Conservation (phyloP, 1,139 yeast genomes). For the Lodderomyces elongisporus region DNA sequence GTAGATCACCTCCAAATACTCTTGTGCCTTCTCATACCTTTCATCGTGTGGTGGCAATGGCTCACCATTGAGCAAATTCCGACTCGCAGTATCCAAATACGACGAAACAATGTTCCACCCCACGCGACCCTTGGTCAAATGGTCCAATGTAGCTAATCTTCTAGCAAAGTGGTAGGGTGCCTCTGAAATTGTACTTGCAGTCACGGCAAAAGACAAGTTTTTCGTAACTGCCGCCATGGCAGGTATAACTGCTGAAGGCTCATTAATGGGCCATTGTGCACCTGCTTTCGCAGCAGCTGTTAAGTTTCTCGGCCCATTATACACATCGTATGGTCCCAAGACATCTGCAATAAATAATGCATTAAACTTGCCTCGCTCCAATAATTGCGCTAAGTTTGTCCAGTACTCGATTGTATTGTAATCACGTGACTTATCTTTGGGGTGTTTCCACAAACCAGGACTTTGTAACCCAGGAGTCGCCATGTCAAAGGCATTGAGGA, state of each 20-base stretch:
- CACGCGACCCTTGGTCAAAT: constrained; percentile 39
- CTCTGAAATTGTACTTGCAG: constrained; percentile 41
- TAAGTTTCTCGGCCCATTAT: constrained; percentile 32
- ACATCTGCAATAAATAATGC: constrained; percentile 44
- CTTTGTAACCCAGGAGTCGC: constrained; percentile 33
- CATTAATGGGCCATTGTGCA: constrained; percentile 39
- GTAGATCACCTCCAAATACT: constrained; percentile 36
- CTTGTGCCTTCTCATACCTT: constrained; percentile 39
- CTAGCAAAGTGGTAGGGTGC: constrained; percentile 43
- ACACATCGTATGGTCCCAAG: constrained; percentile 38
- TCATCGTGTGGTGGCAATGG: constrained; percentile 35
- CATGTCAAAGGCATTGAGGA: constrained; percentile 38
- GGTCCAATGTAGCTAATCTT: constrained; percentile 39
- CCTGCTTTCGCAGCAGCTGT: constrained; percentile 34
- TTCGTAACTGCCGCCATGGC: constrained; percentile 41
- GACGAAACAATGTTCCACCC: constrained; percentile 45
- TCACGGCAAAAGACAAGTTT: constrained; percentile 35
- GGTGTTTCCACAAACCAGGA: constrained; percentile 40
- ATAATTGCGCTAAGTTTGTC: constrained; percentile 38
- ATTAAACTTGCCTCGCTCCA: constrained; percentile 42
- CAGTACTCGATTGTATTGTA: constrained; percentile 40
- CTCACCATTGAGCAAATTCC: constrained; percentile 32
- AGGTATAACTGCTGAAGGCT: constrained; percentile 36
- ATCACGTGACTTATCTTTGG: constrained; percentile 29
- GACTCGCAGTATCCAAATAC: constrained; percentile 36